Base-by-base conservation (phyloP, 305 asterid species). In the Fraxinus ornus region DNA sequence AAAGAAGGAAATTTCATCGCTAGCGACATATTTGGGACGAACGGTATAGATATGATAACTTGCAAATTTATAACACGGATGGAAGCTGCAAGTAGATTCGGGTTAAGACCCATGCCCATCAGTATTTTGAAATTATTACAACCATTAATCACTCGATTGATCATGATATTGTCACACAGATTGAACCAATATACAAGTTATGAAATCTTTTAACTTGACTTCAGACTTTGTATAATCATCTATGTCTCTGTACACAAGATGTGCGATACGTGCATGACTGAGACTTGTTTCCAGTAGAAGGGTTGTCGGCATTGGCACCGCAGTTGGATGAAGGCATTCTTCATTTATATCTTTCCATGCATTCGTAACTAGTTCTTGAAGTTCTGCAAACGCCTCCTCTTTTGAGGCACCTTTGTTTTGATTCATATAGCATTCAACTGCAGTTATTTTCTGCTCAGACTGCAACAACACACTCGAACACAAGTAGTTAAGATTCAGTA, bases 341-440 rank as follows among this genome's bases (percentile, higher is more conserved):
- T n/a, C 19, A 28, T 70, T 49, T 12, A 82, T 22, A 82, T 70
- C 85, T 13, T 82, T 82, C 79, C 82, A 82, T 66, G 71, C 81
- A 76, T 64, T 66, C 3, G 15, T 66, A 52, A 64, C 15, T 64
- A 37, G 22, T 44, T 76, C 66, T n/a, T 15, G 33, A 0, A 82
- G 17, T 26, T 76, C 26, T n/a, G 36, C 1, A 41, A 13, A 81
- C 17, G 70, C 81, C 44, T 79, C 82, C 24, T 82, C 52, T 36
- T 82, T 76, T 28, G 86, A 9, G 36, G 76, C 2, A 60, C 71
- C 71, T 21, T 60, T 60, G 28, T 60, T 19, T 60, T 60, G 13
- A 60, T 52, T 83, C 79, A 78, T 79, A 36, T 39, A 83, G 36
- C 86, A 35, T 26, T 73, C 86, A 10, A 78, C 26, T 3, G 52